Conservation (phyloP, 2,329 filamentous ascomycete genomes). For the Colletotrichum endophyticum region DNA sequence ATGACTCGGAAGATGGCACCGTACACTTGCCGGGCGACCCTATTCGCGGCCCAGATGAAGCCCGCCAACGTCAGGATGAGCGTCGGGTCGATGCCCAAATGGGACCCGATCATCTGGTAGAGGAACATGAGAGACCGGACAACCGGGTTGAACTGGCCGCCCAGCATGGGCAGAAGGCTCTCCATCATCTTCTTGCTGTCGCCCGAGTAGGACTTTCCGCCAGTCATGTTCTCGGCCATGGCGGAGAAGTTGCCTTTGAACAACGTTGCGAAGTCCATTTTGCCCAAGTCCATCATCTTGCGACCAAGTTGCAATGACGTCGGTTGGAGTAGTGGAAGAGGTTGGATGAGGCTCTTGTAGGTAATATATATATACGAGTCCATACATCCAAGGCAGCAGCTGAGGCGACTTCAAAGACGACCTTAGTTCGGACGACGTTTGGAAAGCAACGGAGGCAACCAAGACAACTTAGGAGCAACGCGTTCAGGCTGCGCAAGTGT, state of each 20-base stretch:
- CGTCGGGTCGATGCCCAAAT: constrained; percentile 55
- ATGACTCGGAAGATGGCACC: constrained; percentile 38
- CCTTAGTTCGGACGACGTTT: background rate
- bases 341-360: background rate
- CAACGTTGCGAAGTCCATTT: constrained; percentile 15
- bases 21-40: constrained; percentile 39
- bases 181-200: constrained; percentile 19
- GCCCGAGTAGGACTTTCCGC: background rate
- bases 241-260: constrained; percentile 14
- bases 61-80: constrained; percentile 49
- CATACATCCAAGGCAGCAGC: background rate
- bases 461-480: background rate
- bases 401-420: background rate
- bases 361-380: background rate
- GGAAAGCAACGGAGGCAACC: background rate
- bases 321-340: background rate
- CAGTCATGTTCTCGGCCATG: constrained; percentile 19
- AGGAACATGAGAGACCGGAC: constrained; percentile 34
- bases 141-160: constrained; percentile 22
- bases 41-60: constrained; percentile 51
- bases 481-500: background rate
- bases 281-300: constrained; percentile 6
- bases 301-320: background rate
- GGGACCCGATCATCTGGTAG: constrained; percentile 47
- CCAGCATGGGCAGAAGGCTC: constrained; percentile 17